Percentiles rank a stretch among this genome's conserved stretches.
These are phyloP conservation scores for Acanthochlamys bracteata DNA, from an alignment of 106 monocot genomes.

Conservation along the genomic window DNA sequence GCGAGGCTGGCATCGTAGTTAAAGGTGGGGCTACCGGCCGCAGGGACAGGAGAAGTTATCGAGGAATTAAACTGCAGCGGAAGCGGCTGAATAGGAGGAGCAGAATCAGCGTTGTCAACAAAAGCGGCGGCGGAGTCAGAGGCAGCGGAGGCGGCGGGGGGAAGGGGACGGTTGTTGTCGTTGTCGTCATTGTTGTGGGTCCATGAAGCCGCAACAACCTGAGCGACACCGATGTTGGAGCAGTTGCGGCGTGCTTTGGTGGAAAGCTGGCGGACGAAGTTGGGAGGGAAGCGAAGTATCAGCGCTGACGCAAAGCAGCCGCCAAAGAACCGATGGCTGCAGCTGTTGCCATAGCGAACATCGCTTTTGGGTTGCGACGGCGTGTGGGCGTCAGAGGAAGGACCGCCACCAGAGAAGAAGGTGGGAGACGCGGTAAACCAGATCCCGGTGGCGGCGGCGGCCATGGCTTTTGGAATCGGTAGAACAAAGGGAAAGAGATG, in stretches of 20 bases:
- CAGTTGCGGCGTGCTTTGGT: constrained; percentile 97
- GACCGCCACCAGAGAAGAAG: no score
- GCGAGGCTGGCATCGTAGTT: constrained; percentile 70
- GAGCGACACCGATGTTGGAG: constrained; percentile 97
- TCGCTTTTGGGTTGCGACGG: no score
- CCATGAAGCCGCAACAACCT: constrained; percentile 93
- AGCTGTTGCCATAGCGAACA: no score
- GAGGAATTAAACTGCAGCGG: background rate
- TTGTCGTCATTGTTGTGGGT: constrained; percentile 20
- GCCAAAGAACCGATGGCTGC: no score
- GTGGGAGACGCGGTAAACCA: no score
- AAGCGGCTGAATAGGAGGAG: no score
- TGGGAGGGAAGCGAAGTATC: constrained; percentile 92
- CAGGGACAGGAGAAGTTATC: constrained; percentile 3
- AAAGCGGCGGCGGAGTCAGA: background rate
- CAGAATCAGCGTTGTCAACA: no score
- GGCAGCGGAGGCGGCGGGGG: constrained; percentile 1
- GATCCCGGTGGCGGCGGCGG: no score
- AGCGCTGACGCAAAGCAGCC: constrained; percentile 17
- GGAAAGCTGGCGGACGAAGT: constrained; percentile 96
- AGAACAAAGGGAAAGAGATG: no score
- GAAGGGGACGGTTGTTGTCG: background rate
- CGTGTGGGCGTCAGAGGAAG: no score
- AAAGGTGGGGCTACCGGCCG: constrained; percentile 11
- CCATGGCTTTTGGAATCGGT: no score